Percentiles rank a stretch among this genome's conserved stretches.
Conservation (phyloP, 2,329 filamentous ascomycete genomes). For the Microthyrium microscopicum region DNA sequence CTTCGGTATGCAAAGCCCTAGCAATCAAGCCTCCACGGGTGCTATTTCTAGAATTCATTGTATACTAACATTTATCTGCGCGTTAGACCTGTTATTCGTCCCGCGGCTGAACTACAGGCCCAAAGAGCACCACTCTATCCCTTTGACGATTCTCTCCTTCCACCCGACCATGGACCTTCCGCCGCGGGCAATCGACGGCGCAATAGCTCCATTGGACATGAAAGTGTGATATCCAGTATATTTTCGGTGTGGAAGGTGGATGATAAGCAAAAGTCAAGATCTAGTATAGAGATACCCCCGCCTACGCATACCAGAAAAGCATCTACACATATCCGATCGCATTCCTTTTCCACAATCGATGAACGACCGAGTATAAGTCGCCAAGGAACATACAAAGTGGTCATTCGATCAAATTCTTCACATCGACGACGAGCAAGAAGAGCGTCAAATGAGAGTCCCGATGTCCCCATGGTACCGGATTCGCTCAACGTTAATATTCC, state of each 20-base stretch:
- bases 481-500: constrained; percentile 63
- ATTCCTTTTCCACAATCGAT: constrained; percentile 63
- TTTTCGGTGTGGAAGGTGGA: constrained; percentile 10
- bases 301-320: constrained; percentile 10
- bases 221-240: constrained; percentile 9
- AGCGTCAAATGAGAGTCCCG: constrained; percentile 38
- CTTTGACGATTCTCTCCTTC: constrained; percentile 17
- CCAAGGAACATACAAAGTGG: constrained; percentile 56
- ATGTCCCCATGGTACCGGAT: constrained; percentile 17
- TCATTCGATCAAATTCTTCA: constrained; percentile 57
- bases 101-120: constrained; percentile 14
- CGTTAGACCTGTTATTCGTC: constrained; percentile 7
- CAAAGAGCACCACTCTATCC: no score
- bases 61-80: constrained; percentile 1
- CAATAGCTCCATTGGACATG: constrained; percentile 9
- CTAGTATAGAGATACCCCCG: constrained; percentile 8
- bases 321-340: constrained; percentile 33
- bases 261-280: constrained; percentile 1
- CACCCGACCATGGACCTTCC: constrained; percentile 15
- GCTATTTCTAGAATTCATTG: constrained; percentile 3
- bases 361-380: constrained; percentile 41
- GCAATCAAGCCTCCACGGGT: background rate
- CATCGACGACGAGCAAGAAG: constrained; percentile 40
- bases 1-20: constrained; percentile 21
- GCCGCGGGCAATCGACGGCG: background rate